These are phyloP conservation scores for Ophiorrhiza pumila DNA, from an alignment of 257 asterid species.

Conservation along the genomic window DNA sequence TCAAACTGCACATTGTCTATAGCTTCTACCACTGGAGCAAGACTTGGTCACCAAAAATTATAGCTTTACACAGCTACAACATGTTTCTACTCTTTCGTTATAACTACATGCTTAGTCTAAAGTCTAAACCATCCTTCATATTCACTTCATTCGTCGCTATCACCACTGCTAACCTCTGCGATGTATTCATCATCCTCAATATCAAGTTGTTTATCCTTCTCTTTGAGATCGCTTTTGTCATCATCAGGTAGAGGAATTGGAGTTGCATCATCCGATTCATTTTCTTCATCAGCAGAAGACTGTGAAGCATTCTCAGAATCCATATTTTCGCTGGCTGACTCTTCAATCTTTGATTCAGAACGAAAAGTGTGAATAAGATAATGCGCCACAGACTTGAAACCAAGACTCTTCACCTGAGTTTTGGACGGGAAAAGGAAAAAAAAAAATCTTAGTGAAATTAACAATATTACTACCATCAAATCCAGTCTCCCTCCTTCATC, in stretches of 20 bases:
- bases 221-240: not conserved
- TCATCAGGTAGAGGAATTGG: not conserved
- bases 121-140: not conserved
- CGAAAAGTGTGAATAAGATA: constrained; percentile 47
- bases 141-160: not conserved
- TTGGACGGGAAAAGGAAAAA: not conserved
- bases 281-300: constrained; percentile 12
- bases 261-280: not conserved
- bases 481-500: not conserved
- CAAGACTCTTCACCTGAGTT: constrained; percentile 41
- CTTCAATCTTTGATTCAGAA: constrained; percentile 20
- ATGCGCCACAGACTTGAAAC: constrained; percentile 80
- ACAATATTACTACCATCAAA: constrained; percentile 4
- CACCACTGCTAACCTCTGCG: not conserved
- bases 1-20: too few species aligned
- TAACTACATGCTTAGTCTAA: not conserved
- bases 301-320: constrained; percentile 20
- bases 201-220: not conserved
- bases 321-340: constrained; percentile 16
- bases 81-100: not conserved
- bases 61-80: constrained; percentile 5
- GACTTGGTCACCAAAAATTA: not conserved
- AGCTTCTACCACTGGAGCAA: not conserved
- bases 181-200: not conserved
- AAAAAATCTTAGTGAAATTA: constrained; percentile 9